Evolutionary conservation across 306 rosid species (phyloP), one percentile per base, ranked within the genome.

Genomic region (Sesbania bispinosa): DNA sequence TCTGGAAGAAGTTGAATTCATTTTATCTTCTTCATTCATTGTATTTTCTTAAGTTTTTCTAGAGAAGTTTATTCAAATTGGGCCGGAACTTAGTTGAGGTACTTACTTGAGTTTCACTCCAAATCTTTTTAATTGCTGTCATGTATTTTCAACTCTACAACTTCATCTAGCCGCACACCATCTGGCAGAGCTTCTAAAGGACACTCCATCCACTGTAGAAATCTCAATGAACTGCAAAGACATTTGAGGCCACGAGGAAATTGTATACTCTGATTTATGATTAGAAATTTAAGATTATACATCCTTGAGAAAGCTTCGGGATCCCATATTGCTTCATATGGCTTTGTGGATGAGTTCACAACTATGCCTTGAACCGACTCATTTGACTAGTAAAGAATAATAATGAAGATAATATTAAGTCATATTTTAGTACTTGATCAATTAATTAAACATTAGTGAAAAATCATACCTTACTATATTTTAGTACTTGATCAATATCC

Each of bases 401-500:
- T 13, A 42, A 3, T 2, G 14, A 16, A 43, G 7, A 43, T 13
- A 43, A 43, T 43, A 43, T 7, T 1, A 13, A 39, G 3, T 0
- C 15, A 39, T 10, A 39, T 39, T 13, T 9, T 10, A 39, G n/a
- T n/a, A n/a, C n/a, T n/a, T n/a, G n/a, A n/a, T n/a, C n/a, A n/a
- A n/a, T n/a, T n/a, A n/a, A n/a, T n/a, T n/a, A n/a, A n/a, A n/a
- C n/a, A n/a, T n/a, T n/a, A n/a, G n/a, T n/a, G 9, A 39, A 9
- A 10, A 39, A 8, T 14, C 10, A 13, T 60, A 80, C 71, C 4
- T 13, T 36, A 42, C 38, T 60, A 14, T 13, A 24, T 10, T 33
- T 69, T 1, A 85, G 7, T 29, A 75, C 50, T 5, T 43, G 41
- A 36, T 67, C 29, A 5, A 68, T 62, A 27, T 85, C 82, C 6